Evolutionary conservation across 2,329 filamentous ascomycete genomes (phyloP), one percentile per base, ranked within the genome.

Genomic region (Exophiala calicioides): DNA sequence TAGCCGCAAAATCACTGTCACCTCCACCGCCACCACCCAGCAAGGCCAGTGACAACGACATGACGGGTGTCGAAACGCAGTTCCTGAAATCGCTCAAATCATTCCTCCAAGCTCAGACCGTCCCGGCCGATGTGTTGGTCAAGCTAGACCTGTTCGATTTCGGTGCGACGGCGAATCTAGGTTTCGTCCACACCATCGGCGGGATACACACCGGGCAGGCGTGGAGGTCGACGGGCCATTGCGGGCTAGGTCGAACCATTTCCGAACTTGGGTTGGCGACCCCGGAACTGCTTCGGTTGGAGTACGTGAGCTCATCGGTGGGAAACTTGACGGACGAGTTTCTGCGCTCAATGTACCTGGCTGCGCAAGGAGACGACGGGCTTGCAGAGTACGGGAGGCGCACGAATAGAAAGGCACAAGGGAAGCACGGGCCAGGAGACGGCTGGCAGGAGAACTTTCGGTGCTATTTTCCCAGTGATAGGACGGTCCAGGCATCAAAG

Each of bases 131-230:
- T 15, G 76, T 94, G 32, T 68, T 88, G 23, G 67, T 75, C 3
- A 90, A 88, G 40, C 68, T 97, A 4, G 68, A 77, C 16, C 82
- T 80, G 23, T 97, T 94, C 65, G 89, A 97, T 65, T 97, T 95
- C 62, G 77, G 79, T 2, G 75, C 79, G 50, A 95, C 91, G 0
- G 66, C 68, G 8, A 71, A 79, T 23, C 77, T 94, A 55, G 86
- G 81, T 1, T 95, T 98, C 65, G 80, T 97, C 5, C 89, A 95
- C 64, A 85, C 86, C 5, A 87, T 94, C 51, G 79, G 78, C 34
- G 80, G 80, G 18, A 72, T 76, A 1, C 81, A 85, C 58, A 60
- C 57, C 5, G 75, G 71, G n/a, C 66, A 72, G 10, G 60, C 66
- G 9, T 69, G 70, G 57, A 65, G 65, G 45, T 67, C 73, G 2